A percentile compares a stretch with the other conserved stretches of the same genome.
These are phyloP conservation scores for Diplodia corticola DNA, from an alignment of 2,329 filamentous ascomycete genomes.

Conservation along the genomic window DNA sequence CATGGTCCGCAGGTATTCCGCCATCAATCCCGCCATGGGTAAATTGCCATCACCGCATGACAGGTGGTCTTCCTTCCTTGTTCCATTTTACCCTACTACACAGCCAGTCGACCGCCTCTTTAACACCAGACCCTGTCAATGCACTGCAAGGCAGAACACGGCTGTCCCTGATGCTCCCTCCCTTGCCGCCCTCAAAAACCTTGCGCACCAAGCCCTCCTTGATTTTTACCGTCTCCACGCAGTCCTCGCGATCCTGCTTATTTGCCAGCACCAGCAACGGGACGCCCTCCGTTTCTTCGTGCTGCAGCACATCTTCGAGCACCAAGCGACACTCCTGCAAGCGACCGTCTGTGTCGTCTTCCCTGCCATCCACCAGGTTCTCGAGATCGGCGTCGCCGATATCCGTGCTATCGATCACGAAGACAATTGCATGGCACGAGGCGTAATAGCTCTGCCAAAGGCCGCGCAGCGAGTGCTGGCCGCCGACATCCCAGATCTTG, in stretches of 20 bases:
- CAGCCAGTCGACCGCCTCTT: constrained; percentile 96
- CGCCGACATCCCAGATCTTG: constrained; percentile 98
- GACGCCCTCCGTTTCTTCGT: constrained; percentile 86
- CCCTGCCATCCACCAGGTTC: constrained; percentile 38
- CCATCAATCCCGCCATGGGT: background rate
- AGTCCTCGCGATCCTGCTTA: constrained; percentile 97
- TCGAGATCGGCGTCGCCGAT: constrained; percentile 79
- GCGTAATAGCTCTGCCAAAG: constrained; percentile 97
- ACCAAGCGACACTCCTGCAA: constrained; percentile 88
- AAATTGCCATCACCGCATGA: constrained; percentile 72
- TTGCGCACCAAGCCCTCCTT: constrained; percentile 95
- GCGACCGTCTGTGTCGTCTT: constrained; percentile 50
- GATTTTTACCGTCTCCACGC: constrained; percentile 93
- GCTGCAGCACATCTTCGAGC: constrained; percentile 84
- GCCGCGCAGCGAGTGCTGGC: constrained; percentile 82
- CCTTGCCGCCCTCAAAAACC: constrained; percentile 93
- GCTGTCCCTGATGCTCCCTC: constrained; percentile 81
- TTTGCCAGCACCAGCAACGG: constrained; percentile 91
- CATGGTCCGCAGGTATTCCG: background rate
- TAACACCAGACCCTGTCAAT: constrained; percentile 79
- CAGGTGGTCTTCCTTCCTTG: constrained; percentile 85
- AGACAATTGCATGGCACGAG: constrained; percentile 93
- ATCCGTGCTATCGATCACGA: constrained; percentile 94
- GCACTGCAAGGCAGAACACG: constrained; percentile 89
- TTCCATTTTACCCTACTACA: constrained; percentile 93